Conservation (phyloP, 2,329 filamentous ascomycete genomes). For the Xylaria sp. region DNA sequence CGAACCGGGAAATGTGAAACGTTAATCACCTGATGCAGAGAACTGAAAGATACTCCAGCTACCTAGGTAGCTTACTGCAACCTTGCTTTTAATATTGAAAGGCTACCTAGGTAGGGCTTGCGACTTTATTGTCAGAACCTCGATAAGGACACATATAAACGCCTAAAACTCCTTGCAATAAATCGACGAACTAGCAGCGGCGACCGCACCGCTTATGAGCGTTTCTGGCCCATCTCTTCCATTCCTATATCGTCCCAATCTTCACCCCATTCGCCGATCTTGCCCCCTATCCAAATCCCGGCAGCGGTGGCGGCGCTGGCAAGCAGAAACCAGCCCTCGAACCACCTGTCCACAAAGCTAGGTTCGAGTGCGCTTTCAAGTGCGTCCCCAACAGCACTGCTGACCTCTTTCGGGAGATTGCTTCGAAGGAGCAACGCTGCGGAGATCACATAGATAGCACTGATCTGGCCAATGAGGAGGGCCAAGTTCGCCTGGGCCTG, state of each 20-base stretch:
- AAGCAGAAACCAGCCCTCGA: conserved; percentile 85
- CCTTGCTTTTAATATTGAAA: conserved; percentile 4
- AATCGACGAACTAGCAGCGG: conserved; percentile 3
- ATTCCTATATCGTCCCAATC: conserved; percentile 70
- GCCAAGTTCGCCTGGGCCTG: conserved; percentile 83
- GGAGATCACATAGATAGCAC: conserved; percentile 86
- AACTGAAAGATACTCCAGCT: neutral
- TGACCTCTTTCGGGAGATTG: conserved; percentile 81
- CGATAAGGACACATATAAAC: conserved; percentile 13
- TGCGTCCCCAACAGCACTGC: conserved; percentile 80
- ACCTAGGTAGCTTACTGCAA: neutral
- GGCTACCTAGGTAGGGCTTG: conserved; percentile 11
- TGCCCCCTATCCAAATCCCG: conserved; percentile 79
- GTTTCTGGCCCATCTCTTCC: conserved; percentile 79
- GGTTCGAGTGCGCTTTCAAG: conserved; percentile 80
- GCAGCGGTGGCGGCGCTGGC: conserved; percentile 73
- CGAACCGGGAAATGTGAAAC: neutral
- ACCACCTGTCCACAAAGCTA: conserved; percentile 82
- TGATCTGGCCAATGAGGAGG: conserved; percentile 81
- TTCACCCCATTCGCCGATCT: conserved; percentile 64
- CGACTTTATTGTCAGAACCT: conserved; percentile 6
- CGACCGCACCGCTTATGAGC: conserved; percentile 60
- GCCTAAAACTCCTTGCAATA: conserved; percentile 32
- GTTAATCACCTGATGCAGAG: neutral
- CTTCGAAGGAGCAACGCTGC: conserved; percentile 80